phyloP scores from a whole-genome alignment of 2,329 filamentous ascomycete genomes.

The Epichloe baconii region DNA sequence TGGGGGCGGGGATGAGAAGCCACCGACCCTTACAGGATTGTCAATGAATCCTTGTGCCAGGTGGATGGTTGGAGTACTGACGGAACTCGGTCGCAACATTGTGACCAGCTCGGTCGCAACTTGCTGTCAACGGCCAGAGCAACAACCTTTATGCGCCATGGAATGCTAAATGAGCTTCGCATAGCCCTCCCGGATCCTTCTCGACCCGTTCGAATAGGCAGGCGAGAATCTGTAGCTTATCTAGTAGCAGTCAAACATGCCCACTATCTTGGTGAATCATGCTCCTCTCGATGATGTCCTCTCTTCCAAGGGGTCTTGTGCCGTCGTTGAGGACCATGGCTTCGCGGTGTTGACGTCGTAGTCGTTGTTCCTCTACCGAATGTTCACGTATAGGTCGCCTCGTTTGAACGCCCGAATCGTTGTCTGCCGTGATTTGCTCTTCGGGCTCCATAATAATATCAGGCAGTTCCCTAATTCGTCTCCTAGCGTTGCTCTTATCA shows the following conservation, averaged over 20 bases:
- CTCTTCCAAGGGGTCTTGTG: constrained; percentile 56
- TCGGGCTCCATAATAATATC: constrained; percentile 22
- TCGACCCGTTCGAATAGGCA: neutral
- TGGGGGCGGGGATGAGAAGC: neutral
- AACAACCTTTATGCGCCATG: neutral
- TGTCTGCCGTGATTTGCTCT: constrained; percentile 14
- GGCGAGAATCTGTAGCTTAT: neutral
- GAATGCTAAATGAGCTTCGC: neutral
- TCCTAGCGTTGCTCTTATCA: constrained; percentile 20
- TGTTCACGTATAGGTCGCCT: constrained; percentile 31
- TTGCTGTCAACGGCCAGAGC: neutral
- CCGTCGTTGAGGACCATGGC: constrained; percentile 86
- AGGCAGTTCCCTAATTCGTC: constrained; percentile 16
- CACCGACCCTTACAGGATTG: neutral
- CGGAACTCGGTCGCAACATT: neutral
- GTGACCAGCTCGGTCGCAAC: neutral
- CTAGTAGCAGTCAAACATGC: neutral
- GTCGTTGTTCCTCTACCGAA: constrained; percentile 53
- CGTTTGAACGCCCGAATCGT: constrained; percentile 14
- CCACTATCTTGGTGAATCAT: constrained; percentile 24
- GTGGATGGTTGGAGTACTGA: too few species aligned
- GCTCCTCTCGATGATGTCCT: constrained; percentile 66
- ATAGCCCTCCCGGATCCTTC: neutral
- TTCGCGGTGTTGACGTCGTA: constrained; percentile 66
- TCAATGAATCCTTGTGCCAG: neutral